Conservation (phyloP, 73 alveolate genomes). For the Stentor coeruleus region DNA sequence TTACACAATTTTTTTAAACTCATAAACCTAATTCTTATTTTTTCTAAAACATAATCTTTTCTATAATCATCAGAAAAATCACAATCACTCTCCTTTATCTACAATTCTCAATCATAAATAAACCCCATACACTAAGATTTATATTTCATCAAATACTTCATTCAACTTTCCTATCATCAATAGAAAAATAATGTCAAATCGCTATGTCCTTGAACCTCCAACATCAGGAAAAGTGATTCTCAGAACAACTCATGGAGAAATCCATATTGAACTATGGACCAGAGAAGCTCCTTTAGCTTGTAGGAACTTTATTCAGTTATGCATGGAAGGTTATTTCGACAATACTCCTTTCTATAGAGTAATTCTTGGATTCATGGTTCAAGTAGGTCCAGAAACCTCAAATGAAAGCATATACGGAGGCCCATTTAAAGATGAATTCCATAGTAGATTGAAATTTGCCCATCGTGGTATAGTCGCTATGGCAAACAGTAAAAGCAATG, state of each 20-base stretch:
- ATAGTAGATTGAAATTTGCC: slow-evolving; percentile 73
- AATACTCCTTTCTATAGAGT: slow-evolving; percentile 83
- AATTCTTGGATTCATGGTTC: slow-evolving; percentile 81
- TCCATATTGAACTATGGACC: slow-evolving; percentile 86
- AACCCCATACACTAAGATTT: too few relatives aligned
- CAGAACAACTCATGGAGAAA: slow-evolving; percentile 56
- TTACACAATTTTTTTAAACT: too few relatives aligned
- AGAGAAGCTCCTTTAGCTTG: slow-evolving; percentile 91
- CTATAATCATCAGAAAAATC: too few relatives aligned
- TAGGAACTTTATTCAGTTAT: slow-evolving; percentile 83
- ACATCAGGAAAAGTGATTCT: slow-evolving; percentile 46
- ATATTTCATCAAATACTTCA: neutral
- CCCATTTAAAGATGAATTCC: slow-evolving; percentile 90
- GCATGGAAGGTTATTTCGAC: slow-evolving; percentile 89
- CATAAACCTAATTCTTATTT: too few relatives aligned
- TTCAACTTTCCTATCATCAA: neutral
- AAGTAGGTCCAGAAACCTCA: slow-evolving; percentile 91
- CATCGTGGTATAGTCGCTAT: slow-evolving; percentile 96
- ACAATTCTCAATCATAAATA: too few relatives aligned
- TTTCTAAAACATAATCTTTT: too few relatives aligned
- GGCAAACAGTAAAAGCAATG: slow-evolving; percentile 59
- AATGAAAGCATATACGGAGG: slow-evolving; percentile 83
- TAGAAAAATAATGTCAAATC: slow-evolving; percentile 29
- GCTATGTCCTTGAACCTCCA: slow-evolving; percentile 35
- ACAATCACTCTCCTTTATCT: too few relatives aligned